Evolutionary conservation across 78 protist genomes (phyloP).

Genomic region (Dictyostelium capitatum): DNA sequence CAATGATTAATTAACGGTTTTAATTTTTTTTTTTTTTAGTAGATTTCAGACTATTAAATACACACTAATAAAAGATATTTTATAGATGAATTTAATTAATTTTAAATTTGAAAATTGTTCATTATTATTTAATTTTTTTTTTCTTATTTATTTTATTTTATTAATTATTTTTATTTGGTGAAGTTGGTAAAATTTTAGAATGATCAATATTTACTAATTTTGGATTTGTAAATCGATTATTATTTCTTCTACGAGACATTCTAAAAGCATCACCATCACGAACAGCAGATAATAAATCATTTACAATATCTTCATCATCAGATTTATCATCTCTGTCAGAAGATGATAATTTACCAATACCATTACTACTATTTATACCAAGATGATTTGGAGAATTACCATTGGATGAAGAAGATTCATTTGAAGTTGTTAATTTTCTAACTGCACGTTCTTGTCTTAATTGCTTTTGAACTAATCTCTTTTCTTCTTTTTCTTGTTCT

Average conservation of each 20-base stretch:
- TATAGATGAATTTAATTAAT: no score
- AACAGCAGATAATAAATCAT: conserved; percentile 55
- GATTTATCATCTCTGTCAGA: background rate
- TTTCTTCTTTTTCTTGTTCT: conserved; percentile 49
- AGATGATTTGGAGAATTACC: background rate
- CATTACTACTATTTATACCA: background rate
- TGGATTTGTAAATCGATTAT: background rate
- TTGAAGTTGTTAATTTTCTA: background rate
- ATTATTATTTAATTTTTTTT: background rate
- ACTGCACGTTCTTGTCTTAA: conserved; percentile 26
- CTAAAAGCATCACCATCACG: conserved; percentile 78
- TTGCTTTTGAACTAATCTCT: conserved; percentile 46
- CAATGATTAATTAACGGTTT: no score
- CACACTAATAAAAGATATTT: no score
- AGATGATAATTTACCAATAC: background rate
- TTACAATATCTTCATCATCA: conserved; percentile 71
- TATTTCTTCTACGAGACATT: background rate
- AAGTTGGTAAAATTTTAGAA: conserved; percentile 15
- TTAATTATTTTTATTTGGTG: background rate
- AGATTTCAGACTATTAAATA: no score
- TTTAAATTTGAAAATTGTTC: no score
- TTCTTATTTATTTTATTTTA: background rate
- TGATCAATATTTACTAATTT: background rate
- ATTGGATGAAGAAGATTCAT: background rate
- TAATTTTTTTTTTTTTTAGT: no score